Evolutionary conservation across 192 early-diverging fungal species (phyloP), one percentile per base, ranked within the genome.

Genomic region (Gaertneriomyces sp.): DNA sequence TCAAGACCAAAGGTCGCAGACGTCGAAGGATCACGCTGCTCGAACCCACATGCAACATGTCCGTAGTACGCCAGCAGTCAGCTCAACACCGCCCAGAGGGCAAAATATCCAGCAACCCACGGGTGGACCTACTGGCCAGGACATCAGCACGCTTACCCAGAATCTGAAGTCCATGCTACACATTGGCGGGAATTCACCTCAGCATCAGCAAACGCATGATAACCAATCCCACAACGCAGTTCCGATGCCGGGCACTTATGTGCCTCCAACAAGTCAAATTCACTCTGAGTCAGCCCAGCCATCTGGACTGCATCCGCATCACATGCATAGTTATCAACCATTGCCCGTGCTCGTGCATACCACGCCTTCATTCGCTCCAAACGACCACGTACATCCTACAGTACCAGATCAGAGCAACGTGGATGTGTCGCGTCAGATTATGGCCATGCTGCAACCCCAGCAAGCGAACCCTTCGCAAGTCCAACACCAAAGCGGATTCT

Each of bases 91-190:
- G 20, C n/a, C 49, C n/a, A 20, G n/a, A 51, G 6, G 4, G 3
- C n/a, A 20, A 51, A 17, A 51, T 51, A 51, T n/a, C 20, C n/a
- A 20, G 49, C 20, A 17, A 51, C 49, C 49, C n/a, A n/a, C 49
- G n/a, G 6, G 49, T 51, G 49, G 49, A 20, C 20, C 49, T n/a
- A 51, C 49, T n/a, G 49, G 20, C 49, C n/a, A 51, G 20, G 56
- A 33, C 25, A 33, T 38, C 17, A 14, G 40, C 4, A 57, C 38
- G 51, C 19, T 61, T 2, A 63, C 64, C 40, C 64, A 55, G 40
- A 58, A 39, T 39, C 46, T 73, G 33, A 73, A 69, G 46, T 63
- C 25, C 47, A 61, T 73, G 49, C 66, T 73, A 50, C 72, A 69
- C 42, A 73, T 73, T 42, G 66, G 72, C 17, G 14, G 25, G 16